Conservation (phyloP, 2,329 filamentous ascomycete genomes). For the Clarireedia paspali region DNA sequence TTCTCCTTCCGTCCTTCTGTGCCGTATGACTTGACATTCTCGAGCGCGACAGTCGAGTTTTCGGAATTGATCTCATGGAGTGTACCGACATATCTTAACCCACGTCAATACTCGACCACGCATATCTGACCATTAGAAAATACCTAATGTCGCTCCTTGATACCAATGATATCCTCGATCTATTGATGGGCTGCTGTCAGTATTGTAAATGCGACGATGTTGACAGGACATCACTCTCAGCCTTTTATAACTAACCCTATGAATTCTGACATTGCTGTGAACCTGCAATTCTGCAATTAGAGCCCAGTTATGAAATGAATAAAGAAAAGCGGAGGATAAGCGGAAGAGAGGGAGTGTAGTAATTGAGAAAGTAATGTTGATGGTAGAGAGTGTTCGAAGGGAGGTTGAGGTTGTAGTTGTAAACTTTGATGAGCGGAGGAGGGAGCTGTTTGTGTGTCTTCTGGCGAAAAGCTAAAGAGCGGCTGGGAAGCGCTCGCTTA, state of each 20-base stretch:
- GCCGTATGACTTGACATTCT: conserved; percentile 90
- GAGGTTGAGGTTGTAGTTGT: background rate
- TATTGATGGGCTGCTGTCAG: conserved; percentile 33
- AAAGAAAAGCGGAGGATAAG: background rate
- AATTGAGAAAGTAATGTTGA: conserved; percentile 3
- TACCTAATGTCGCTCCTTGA: conserved; percentile 97
- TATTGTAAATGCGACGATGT: conserved; percentile 8
- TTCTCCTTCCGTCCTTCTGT: conserved; percentile 82
- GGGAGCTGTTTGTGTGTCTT: conserved; percentile 3
- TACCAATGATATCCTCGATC: conserved; percentile 91
- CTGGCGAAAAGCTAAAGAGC: conserved; percentile 7
- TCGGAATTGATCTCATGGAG: conserved; percentile 98
- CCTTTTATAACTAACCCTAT: conserved; percentile 42
- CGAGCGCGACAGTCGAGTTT: conserved; percentile 90
- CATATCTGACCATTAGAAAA: conserved; percentile 28
- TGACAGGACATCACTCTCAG: conserved; percentile 9
- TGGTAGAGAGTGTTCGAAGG: background rate
- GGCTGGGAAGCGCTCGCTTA: conserved; percentile 9
- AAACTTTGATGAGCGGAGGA: background rate
- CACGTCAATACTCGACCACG: conserved; percentile 16
- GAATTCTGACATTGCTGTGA: conserved; percentile 47
- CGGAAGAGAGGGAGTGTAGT: conserved; percentile 1
- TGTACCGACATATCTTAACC: conserved; percentile 78
- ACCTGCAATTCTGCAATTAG: conserved; percentile 21
- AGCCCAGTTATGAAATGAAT: conserved; percentile 22